Conservation (phyloP, 495 filamentous ascomycete genomes). For the Penicilliopsis zonata region DNA sequence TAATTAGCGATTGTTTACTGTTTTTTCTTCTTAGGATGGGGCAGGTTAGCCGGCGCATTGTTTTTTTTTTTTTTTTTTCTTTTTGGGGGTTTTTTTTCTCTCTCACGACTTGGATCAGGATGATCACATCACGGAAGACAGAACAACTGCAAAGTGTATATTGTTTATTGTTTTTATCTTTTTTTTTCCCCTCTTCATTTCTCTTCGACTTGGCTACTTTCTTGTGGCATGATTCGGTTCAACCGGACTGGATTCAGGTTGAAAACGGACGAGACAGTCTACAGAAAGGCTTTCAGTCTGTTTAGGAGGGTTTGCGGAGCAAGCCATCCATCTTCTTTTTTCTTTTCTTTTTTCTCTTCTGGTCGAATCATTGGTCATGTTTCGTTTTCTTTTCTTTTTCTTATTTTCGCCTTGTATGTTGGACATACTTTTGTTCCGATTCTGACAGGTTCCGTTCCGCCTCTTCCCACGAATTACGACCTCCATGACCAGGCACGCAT, state of each 20-base stretch:
- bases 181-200: too few relatives aligned
- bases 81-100: not conserved
- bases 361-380: not conserved
- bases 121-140: not conserved
- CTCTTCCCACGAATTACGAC: too few relatives aligned
- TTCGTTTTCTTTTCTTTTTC: not conserved
- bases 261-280: too few relatives aligned
- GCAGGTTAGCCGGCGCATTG: not conserved
- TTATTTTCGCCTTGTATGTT: not conserved
- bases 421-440: not conserved
- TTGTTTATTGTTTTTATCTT: not conserved
- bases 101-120: not conserved
- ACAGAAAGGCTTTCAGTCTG: too few relatives aligned
- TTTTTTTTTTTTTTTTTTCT: not conserved
- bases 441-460: too few relatives aligned
- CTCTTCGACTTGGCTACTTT: too few relatives aligned
- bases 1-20: constrained; percentile 1
- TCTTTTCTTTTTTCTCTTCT: constrained; percentile 1
- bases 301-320: too few relatives aligned
- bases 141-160: not conserved
- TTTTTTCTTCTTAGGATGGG: not conserved
- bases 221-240: too few relatives aligned
- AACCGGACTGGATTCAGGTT: not conserved
- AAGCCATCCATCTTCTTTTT: not conserved
- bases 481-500: too few relatives aligned